A percentile compares a stretch with the other conserved stretches of the same genome.
Evolutionary conservation across 768 basidiomycete species (phyloP).

Genomic region (Panaeolus papilionaceus): DNA sequence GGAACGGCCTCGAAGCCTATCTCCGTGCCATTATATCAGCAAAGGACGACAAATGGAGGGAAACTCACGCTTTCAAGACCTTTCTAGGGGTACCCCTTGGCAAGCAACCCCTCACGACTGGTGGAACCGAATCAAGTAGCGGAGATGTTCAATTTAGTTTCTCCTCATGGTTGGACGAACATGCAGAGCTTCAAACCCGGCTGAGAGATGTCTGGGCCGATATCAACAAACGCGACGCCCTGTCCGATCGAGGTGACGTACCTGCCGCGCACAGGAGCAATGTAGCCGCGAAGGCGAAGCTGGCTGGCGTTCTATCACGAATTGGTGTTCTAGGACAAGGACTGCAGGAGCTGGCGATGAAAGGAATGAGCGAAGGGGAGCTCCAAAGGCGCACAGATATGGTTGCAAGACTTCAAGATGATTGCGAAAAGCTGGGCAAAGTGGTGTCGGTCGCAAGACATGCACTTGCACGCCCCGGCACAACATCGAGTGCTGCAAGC

Average conservation of each 20-base stretch:
- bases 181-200: conserved; percentile 74
- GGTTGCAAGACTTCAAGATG: conserved; percentile 87
- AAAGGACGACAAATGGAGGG: conserved; percentile 86
- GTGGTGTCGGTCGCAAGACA: conserved; percentile 82
- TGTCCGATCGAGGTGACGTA: conserved; percentile 77
- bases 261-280: conserved; percentile 78
- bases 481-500: conserved; percentile 30
- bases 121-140: conserved; percentile 23
- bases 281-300: conserved; percentile 85
- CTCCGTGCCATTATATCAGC: conserved; percentile 84
- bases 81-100: conserved; percentile 87
- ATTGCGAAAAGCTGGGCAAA: conserved; percentile 86
- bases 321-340: conserved; percentile 75
- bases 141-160: conserved; percentile 64
- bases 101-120: conserved; percentile 44
- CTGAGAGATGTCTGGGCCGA: conserved; percentile 85
- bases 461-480: conserved; percentile 43
- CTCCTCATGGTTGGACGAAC: conserved; percentile 91
- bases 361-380: conserved; percentile 91
- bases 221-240: conserved; percentile 86
- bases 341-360: conserved; percentile 64
- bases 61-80: conserved; percentile 77
- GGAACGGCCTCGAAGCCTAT: conserved; percentile 79
- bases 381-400: conserved; percentile 87
- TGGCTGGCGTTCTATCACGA: conserved; percentile 79